These are phyloP conservation scores for Mortierella hygrophila DNA, from an alignment of 192 early-diverging fungal species.

Conservation along the genomic window DNA sequence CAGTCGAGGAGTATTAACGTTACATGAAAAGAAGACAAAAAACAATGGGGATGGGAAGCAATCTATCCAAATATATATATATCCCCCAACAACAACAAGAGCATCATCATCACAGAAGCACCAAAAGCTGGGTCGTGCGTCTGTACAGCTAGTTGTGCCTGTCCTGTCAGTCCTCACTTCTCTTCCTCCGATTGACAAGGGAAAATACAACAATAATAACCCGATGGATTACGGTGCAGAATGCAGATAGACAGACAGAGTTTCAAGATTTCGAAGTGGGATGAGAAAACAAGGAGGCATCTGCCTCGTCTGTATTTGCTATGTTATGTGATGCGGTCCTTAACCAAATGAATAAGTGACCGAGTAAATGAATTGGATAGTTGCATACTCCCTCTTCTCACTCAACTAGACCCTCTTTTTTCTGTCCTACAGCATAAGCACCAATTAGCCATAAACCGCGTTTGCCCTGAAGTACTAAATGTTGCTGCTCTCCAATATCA, in stretches of 20 bases:
- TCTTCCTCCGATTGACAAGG: too few species aligned
- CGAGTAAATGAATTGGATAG: background rate
- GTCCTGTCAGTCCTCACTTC: too few species aligned
- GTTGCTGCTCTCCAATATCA: background rate
- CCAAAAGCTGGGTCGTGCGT: constrained; percentile 7
- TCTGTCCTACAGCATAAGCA: background rate
- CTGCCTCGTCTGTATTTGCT: background rate
- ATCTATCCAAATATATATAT: constrained; percentile 4
- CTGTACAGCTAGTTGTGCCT: background rate
- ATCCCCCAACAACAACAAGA: background rate
- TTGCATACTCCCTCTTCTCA: background rate
- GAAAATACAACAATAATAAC: background rate
- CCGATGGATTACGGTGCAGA: constrained; percentile 1
- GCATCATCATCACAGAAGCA: background rate
- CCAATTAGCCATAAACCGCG: background rate
- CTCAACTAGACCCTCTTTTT: background rate
- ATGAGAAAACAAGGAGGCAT: background rate
- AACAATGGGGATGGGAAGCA: background rate
- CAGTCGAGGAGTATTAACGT: background rate
- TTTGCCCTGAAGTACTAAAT: background rate
- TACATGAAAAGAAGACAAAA: background rate
- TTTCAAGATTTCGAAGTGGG: background rate
- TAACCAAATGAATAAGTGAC: background rate
- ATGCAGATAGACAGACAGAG: background rate
- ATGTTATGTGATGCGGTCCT: background rate